Base-by-base conservation (phyloP, 225 moss, liverwort and hornwort species). In the Sphagnum tenellum region DNA sequence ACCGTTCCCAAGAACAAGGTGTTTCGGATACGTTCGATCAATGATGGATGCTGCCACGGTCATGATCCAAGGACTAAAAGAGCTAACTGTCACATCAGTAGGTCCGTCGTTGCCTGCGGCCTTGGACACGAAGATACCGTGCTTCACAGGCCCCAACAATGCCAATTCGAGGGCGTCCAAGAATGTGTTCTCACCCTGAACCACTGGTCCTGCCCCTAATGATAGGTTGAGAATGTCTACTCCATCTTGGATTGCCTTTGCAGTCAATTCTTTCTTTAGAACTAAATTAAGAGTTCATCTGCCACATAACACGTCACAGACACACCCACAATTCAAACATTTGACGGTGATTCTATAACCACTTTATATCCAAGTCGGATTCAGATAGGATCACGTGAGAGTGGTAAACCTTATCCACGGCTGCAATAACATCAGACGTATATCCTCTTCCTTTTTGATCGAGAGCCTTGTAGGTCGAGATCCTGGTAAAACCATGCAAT, bases 51-150 rank as follows among this genome's bases (percentile, higher is more conserved):
- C 86, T 8, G 82, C 86, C 8, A 82, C 77, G 8, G 86, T 75
- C 2, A 66, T 77, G 13, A 82, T 71, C 86, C 86, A 86, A 0
- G 86, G 82, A 46, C 79, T 80, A 72, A 74, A 86, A 10, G 86
- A 86, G 8, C 75, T 71, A 12, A 82, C 61, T 12, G 79, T 68
- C 48, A 76, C 73, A 12, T 49, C 6, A 1, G 46, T 69, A 3
- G 86, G 77, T 8, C 86, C 86, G 0, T 70, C 55, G 66, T 86
- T 86, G 50, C 86, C 86, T 13, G 77, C 82, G 12, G 86, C 86
- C 69, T 86, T 82, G 7, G 77, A 72, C 49, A 77, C 71, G 14
- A 72, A 64, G 46, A 86, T 71, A 9, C 79, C 79, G 4, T 1
- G 3, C 7, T 67, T 67, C 12, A 80, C 62, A 48, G 86, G 82